Conservation (phyloP, 1,284 basidiomycete genomes). For the Sanghuangporus weigelae region DNA sequence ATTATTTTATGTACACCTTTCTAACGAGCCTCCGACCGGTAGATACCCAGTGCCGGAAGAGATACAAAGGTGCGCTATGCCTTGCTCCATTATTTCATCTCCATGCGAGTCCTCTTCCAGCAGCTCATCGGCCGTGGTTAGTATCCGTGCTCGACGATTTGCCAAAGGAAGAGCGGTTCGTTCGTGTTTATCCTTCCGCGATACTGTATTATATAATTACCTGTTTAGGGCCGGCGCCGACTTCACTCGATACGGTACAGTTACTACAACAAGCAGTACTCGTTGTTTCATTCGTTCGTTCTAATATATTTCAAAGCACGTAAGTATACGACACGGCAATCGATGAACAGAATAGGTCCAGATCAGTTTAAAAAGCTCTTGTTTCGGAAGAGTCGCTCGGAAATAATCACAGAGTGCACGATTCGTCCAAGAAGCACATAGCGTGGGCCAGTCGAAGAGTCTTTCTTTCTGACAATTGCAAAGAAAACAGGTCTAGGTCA, state of each 20-base stretch:
- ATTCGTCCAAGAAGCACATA: not conserved
- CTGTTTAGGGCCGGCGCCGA: slow-evolving; percentile 28
- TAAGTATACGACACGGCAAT: not conserved
- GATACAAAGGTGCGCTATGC: slow-evolving; percentile 87
- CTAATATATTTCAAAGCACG: not conserved
- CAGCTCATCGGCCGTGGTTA: slow-evolving; percentile 46
- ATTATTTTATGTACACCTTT: slow-evolving; percentile 62
- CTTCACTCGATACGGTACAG: not conserved
- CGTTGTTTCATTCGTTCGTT: not conserved
- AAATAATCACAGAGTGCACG: not conserved
- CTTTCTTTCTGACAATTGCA: not conserved
- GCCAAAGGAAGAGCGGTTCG: slow-evolving; percentile 57
- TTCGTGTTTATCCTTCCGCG: not conserved
- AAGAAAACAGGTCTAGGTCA: not conserved
- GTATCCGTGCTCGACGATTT: slow-evolving; percentile 42
- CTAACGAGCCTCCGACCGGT: slow-evolving; percentile 75
- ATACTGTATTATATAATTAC: not conserved
- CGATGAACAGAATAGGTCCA: not conserved
- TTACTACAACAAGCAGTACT: not conserved
- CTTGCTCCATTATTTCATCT: slow-evolving; percentile 83
- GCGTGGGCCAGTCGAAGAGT: not conserved
- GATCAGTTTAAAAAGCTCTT: not conserved
- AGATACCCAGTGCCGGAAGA: slow-evolving; percentile 46
- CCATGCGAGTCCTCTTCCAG: slow-evolving; percentile 70
- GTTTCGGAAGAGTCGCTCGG: not conserved